Conservation (phyloP, 225 moss, liverwort and hornwort genomes). For the Pleurozium schreberi region DNA sequence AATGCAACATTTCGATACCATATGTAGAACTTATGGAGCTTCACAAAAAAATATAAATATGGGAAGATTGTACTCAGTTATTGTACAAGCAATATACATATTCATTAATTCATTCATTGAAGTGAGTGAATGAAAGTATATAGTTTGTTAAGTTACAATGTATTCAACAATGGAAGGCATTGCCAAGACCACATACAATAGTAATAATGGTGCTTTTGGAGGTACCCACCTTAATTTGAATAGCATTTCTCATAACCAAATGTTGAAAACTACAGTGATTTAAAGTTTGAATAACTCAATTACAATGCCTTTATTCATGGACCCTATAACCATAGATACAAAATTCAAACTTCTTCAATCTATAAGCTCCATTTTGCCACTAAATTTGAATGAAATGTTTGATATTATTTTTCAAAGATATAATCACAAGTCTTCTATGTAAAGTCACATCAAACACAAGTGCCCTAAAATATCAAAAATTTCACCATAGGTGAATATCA, state of each 20-base stretch:
- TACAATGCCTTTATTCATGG: accelerated
- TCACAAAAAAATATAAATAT: too few species aligned
- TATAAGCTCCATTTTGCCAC: background rate
- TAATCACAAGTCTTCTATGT: background rate
- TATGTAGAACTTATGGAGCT: background rate
- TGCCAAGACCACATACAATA: too few species aligned
- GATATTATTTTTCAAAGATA: background rate
- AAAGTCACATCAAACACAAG: background rate
- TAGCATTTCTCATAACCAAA: background rate
- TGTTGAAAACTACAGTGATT: background rate
- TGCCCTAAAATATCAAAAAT: background rate
- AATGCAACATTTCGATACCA: background rate
- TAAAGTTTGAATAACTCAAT: background rate
- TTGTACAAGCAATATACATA: too few species aligned
- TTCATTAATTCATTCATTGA: too few species aligned
- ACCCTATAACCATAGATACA: background rate
- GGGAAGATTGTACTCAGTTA: too few species aligned
- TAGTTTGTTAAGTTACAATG: too few species aligned
- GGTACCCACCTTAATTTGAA: background rate
- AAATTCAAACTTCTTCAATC: background rate
- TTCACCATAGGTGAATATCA: background rate
- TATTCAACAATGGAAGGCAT: too few species aligned
- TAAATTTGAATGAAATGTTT: background rate
- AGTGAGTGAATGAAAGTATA: too few species aligned
- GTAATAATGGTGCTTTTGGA: background rate